Percentiles rank a stretch among this genome's conserved stretches.
Evolutionary conservation across 495 filamentous ascomycete genomes (phyloP).

Genomic region (Penicillium pancosmium): DNA sequence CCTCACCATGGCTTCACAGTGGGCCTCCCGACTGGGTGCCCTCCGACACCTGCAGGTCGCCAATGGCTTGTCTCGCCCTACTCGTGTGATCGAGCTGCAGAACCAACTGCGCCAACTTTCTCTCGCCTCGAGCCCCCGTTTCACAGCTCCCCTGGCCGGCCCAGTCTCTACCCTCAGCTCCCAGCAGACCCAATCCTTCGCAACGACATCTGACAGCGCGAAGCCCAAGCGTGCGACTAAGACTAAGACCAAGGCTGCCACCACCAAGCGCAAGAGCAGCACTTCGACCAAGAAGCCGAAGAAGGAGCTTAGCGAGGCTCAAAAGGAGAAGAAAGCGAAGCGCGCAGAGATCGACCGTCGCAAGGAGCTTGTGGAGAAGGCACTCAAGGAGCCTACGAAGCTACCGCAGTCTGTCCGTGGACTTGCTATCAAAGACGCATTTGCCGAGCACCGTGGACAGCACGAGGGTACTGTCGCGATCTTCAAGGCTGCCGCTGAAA

Average conservation of each 20-base stretch:
- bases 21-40: conserved; percentile 31
- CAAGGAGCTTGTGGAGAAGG: conserved; percentile 35
- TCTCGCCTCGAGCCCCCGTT: conserved; percentile 20
- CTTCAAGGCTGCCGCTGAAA: conserved; percentile 17
- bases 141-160: conserved; percentile 11
- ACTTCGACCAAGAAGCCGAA: conserved; percentile 19
- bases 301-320: conserved; percentile 19
- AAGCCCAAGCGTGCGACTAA: conserved; percentile 15
- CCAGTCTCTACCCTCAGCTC: conserved; percentile 16
- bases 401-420: conserved; percentile 15
- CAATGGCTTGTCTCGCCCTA: conserved; percentile 28
- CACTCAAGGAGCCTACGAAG: conserved; percentile 37
- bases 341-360: conserved; percentile 24
- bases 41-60: conserved; percentile 33
- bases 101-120: conserved; percentile 33
- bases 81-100: conserved; percentile 31
- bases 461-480: conserved; percentile 15
- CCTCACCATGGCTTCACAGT: conserved; percentile 36
- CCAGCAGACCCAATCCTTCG: conserved; percentile 27
- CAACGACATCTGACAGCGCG: conserved; percentile 26
- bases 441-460: conserved; percentile 13
- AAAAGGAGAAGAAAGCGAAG: conserved; percentile 32
- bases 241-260: conserved; percentile 18
- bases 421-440: conserved; percentile 29
- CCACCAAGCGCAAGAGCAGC: conserved; percentile 14